A percentile compares a stretch with the other conserved stretches of the same genome.
These are phyloP conservation scores for Brassica cretica DNA, from an alignment of 345 rosid species.

Conservation along the genomic window DNA sequence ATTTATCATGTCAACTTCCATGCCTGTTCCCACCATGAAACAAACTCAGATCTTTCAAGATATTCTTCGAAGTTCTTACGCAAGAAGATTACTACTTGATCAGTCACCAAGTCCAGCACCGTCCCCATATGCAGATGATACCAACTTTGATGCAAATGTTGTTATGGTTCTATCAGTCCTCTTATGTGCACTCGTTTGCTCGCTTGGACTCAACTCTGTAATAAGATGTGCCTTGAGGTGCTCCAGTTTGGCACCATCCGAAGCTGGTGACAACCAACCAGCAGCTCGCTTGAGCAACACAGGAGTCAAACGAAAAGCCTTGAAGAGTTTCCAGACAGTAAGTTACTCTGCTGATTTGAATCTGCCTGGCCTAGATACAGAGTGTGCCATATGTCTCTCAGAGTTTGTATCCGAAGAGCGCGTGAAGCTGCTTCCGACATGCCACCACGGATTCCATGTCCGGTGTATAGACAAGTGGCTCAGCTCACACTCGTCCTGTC, in stretches of 20 bases:
- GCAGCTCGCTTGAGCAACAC: conserved; percentile 53
- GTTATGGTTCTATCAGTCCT: conserved; percentile 82
- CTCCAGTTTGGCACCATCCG: conserved; percentile 44
- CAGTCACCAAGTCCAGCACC: conserved; percentile 39
- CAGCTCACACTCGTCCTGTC: conserved; percentile 84
- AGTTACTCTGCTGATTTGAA: conserved; percentile 57
- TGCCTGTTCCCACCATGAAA: conserved; percentile 21
- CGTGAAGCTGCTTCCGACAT: conserved; percentile 70
- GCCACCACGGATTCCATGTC: conserved; percentile 83
- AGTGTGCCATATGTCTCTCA: conserved; percentile 75
- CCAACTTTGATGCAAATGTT: conserved; percentile 66
- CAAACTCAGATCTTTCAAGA: conserved; percentile 30
- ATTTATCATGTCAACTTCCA: conserved; percentile 25
- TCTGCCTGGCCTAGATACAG: conserved; percentile 57
- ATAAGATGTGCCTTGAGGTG: conserved; percentile 71
- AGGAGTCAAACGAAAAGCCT: conserved; percentile 72
- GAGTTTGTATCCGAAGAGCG: conserved; percentile 63
- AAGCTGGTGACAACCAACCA: conserved; percentile 35
- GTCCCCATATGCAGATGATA: conserved; percentile 29
- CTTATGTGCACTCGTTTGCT: conserved; percentile 76
- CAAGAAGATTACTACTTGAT: conserved; percentile 32
- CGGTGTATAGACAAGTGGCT: conserved; percentile 90
- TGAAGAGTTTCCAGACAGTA: conserved; percentile 63
- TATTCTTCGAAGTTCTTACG: conserved; percentile 31
- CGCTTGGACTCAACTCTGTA: conserved; percentile 72